phyloP scores from a whole-genome alignment of 139 green algal genomes.

The Pycnococcus provasolii region DNA sequence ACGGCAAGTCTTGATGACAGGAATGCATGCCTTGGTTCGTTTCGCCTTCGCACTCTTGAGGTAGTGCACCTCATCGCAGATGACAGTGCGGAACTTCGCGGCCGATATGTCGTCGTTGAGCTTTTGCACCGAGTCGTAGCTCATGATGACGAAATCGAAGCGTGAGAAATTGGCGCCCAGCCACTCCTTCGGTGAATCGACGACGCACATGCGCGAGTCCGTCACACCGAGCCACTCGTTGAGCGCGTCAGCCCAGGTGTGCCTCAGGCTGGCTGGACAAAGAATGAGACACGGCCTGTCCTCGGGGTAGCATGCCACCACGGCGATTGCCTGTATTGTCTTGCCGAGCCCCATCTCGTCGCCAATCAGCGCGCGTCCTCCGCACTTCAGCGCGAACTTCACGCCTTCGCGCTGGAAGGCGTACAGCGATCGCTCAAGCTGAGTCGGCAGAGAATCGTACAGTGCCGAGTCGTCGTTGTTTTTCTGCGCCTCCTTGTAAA shows the following conservation, averaged over 20 bases:
- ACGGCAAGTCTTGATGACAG: constrained; percentile 16
- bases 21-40: constrained; percentile 29
- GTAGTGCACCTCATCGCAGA: constrained; percentile 44
- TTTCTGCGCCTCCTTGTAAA: no score
- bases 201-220: no score
- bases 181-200: not conserved
- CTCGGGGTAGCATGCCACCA: constrained; percentile 20
- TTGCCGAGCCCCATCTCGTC: constrained; percentile 47
- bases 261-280: constrained; percentile 21
- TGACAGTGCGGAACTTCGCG: constrained; percentile 30
- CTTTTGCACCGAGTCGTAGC: constrained; percentile 27
- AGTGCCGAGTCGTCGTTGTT: not conserved
- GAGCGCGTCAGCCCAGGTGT: constrained; percentile 30
- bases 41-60: constrained; percentile 38
- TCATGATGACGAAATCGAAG: constrained; percentile 20
- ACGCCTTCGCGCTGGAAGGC: constrained; percentile 41
- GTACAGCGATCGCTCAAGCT: constrained; percentile 23
- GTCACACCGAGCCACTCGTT: constrained; percentile 21
- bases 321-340: constrained; percentile 33
- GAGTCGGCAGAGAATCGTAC: constrained; percentile 14
- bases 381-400: constrained; percentile 25
- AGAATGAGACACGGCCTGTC: constrained; percentile 34
- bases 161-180: constrained; percentile 1
- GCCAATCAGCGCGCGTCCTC: constrained; percentile 28
- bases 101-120: not conserved